These are phyloP conservation scores for Pseudonitzschia multistriata DNA, from an alignment of 108 stramenopile species.

Conservation along the genomic window DNA sequence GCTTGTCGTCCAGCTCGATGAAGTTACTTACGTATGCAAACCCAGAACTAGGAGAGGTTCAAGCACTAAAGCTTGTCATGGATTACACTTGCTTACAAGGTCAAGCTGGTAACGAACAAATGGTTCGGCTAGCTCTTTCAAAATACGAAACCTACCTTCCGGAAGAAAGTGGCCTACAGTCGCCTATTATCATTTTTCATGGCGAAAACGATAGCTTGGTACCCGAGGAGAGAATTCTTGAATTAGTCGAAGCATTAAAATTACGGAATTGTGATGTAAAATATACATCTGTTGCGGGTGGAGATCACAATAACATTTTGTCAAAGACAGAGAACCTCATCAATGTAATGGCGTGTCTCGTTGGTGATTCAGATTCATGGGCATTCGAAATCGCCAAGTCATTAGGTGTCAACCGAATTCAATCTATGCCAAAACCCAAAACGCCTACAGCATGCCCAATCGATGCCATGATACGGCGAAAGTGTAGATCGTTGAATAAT, in stretches of 20 bases:
- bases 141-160: conserved; percentile 14
- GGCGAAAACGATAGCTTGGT: conserved; percentile 21
- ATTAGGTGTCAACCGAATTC: not conserved
- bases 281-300: conserved; percentile 3
- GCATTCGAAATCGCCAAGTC: conserved; percentile 22
- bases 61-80: conserved; percentile 17
- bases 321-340: conserved; percentile 10
- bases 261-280: conserved; percentile 17
- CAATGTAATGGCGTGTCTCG: conserved; percentile 24
- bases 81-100: conserved; percentile 22
- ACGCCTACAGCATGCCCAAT: not conserved
- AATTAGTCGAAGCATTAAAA: conserved; percentile 18
- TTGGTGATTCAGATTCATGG: conserved; percentile 24
- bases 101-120: conserved; percentile 26
- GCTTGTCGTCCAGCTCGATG: conserved; percentile 4
- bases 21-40: conserved; percentile 19
- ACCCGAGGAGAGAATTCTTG: not conserved
- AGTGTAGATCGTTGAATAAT: not conserved
- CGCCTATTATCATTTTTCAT: conserved; percentile 24
- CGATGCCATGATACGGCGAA: not conserved
- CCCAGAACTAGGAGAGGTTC: conserved; percentile 14
- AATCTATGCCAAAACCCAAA: conserved; percentile 9
- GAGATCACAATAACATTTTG: conserved; percentile 29
- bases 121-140: conserved; percentile 26
- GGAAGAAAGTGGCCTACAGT: not conserved